These are phyloP conservation scores for Diatrype stigma DNA, from an alignment of 2,329 filamentous ascomycete genomes.

Conservation along the genomic window DNA sequence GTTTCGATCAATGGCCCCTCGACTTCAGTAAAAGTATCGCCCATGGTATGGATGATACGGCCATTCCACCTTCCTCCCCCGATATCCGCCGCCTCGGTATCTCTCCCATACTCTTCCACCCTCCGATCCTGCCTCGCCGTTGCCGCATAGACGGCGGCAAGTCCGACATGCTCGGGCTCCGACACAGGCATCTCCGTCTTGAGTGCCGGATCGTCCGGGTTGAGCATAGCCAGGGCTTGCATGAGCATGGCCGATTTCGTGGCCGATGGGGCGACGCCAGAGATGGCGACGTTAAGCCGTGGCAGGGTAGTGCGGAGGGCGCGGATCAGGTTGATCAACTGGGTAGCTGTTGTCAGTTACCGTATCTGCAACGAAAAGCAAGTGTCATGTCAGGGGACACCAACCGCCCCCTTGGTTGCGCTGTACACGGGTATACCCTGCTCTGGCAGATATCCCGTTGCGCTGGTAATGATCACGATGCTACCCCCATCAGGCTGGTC, in stretches of 20 bases:
- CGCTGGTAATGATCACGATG: slow-evolving; percentile 35
- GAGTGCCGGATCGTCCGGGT: slow-evolving; percentile 27
- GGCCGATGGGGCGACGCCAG: slow-evolving; percentile 33
- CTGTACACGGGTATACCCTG: slow-evolving; percentile 29
- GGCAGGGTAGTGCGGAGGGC: slow-evolving; percentile 24
- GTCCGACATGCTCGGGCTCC: slow-evolving; percentile 27
- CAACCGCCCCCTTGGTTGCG: slow-evolving; percentile 14
- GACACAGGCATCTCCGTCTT: slow-evolving; percentile 29
- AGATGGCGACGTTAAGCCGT: slow-evolving; percentile 31
- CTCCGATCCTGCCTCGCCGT: slow-evolving; percentile 24
- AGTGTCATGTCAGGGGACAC: slow-evolving; percentile 12
- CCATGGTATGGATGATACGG: slow-evolving; percentile 29
- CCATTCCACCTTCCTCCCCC: slow-evolving; percentile 29
- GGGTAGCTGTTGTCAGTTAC: not conserved
- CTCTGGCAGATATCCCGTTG: slow-evolving; percentile 34
- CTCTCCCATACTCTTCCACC: slow-evolving; percentile 34
- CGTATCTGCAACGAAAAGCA: not conserved
- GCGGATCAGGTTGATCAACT: slow-evolving; percentile 29
- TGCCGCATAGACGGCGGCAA: slow-evolving; percentile 34
- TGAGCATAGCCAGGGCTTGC: slow-evolving; percentile 23
- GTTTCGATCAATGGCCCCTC: slow-evolving; percentile 24
- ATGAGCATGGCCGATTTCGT: slow-evolving; percentile 30
- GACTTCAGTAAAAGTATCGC: slow-evolving; percentile 31
- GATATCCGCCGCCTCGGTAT: slow-evolving; percentile 14
- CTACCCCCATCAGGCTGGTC: slow-evolving; percentile 21